phyloP scores from a whole-genome alignment of 1,284 basidiomycete genomes.

The Moesziomyces globuligerus region DNA sequence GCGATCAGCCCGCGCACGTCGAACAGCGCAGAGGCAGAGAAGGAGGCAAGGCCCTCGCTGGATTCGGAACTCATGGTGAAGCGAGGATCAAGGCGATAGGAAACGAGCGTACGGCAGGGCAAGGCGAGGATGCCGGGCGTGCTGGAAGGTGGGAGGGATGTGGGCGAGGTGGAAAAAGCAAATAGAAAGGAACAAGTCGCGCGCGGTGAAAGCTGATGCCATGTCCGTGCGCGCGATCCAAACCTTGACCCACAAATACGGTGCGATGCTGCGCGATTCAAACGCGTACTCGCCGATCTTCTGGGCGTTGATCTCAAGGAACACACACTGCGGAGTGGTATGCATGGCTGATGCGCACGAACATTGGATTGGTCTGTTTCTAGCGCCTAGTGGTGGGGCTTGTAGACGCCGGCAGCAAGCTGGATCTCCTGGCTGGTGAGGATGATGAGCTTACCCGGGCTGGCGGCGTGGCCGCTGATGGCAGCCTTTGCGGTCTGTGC shows the following conservation, averaged over 20 bases:
- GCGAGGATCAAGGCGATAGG: too few relatives aligned
- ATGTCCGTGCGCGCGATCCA: too few relatives aligned
- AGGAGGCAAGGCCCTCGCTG: slow-evolving; percentile 19
- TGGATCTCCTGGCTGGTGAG: slow-evolving; percentile 75
- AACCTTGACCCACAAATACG: too few relatives aligned
- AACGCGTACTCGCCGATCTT: too few relatives aligned
- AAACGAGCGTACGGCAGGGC: too few relatives aligned
- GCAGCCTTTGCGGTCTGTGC: slow-evolving; percentile 73
- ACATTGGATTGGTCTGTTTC: not conserved
- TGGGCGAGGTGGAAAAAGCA: not conserved
- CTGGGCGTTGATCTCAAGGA: too few relatives aligned
- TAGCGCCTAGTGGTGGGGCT: slow-evolving; percentile 15
- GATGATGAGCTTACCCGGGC: slow-evolving; percentile 75
- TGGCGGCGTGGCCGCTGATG: slow-evolving; percentile 72
- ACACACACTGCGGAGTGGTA: not conserved
- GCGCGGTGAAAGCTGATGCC: too few relatives aligned
- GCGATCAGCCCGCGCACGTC: slow-evolving; percentile 24
- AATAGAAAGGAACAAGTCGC: not conserved
- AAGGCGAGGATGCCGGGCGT: too few relatives aligned
- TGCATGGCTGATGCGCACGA: not conserved
- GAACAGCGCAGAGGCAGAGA: slow-evolving; percentile 21
- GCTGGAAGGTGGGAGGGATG: not conserved
- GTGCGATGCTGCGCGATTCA: too few relatives aligned
- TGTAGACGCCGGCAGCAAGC: slow-evolving; percentile 65
- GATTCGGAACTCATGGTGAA: slow-evolving; percentile 5